Evolutionary conservation across 2,329 filamentous ascomycete species (phyloP).

Genomic region (Diaporthe velutina): DNA sequence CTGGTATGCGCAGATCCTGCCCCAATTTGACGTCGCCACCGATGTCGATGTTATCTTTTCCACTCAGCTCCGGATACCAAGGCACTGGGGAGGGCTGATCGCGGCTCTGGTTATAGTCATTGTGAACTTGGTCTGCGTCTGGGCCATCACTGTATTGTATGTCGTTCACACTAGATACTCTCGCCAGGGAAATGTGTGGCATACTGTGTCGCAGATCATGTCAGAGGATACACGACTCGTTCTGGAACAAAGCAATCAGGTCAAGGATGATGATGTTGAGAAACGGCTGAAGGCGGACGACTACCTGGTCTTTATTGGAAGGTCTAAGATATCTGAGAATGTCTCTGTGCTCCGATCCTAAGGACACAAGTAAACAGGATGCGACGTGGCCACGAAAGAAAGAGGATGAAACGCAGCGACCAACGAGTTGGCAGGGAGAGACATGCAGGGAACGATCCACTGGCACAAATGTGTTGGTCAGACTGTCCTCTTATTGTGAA

Average conservation of each 20-base stretch:
- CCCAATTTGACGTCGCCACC: neutral
- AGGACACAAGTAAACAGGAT: neutral
- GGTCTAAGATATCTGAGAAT: neutral
- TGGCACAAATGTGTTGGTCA: neutral
- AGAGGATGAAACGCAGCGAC: neutral
- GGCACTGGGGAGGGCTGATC: neutral
- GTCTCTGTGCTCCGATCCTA: neutral
- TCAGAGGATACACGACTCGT: neutral
- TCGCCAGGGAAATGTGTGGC: slow-evolving; percentile 3
- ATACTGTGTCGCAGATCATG: neutral
- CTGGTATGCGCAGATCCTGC: slow-evolving; percentile 9
- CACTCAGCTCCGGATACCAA: neutral
- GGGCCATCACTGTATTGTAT: neutral
- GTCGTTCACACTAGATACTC: neutral
- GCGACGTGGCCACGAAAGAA: neutral
- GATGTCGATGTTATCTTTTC: neutral
- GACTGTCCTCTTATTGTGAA: too few species aligned
- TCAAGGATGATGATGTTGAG: neutral
- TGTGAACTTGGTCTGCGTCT: neutral
- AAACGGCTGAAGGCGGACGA: neutral
- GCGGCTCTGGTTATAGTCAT: neutral
- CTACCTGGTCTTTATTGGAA: neutral
- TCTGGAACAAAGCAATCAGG: neutral
- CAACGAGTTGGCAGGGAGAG: neutral
- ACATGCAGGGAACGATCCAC: neutral